Conservation (phyloP, 148 eudicot species). For the Vaccinium corymbosum region DNA sequence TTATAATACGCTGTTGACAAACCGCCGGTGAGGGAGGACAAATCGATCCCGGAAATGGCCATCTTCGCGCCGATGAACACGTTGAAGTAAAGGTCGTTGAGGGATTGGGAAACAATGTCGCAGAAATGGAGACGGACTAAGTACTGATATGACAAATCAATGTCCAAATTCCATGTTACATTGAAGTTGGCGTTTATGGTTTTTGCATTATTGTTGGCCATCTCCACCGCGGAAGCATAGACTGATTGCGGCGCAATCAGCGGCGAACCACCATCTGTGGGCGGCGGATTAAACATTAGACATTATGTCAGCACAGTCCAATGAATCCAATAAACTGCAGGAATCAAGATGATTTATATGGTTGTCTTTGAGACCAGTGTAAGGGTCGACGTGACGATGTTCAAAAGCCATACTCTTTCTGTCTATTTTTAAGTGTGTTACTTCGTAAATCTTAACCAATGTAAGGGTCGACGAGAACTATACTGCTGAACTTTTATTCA, state of each 20-base stretch:
- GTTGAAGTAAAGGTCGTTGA: constrained; percentile 67
- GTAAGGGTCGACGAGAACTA: too few species aligned
- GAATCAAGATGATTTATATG: neutral
- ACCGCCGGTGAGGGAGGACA: constrained; percentile 48
- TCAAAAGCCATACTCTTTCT: neutral
- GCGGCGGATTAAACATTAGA: neutral
- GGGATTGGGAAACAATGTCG: constrained; percentile 64
- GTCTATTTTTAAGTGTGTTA: too few species aligned
- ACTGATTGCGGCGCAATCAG: constrained; percentile 58
- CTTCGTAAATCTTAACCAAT: too few species aligned
- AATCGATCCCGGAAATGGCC: constrained; percentile 58
- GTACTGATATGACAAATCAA: constrained; percentile 45
- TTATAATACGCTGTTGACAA: constrained; percentile 53
- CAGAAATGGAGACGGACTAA: constrained; percentile 74
- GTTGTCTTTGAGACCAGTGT: neutral
- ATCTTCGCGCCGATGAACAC: constrained; percentile 55
- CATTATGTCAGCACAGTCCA: neutral
- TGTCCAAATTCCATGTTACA: constrained; percentile 53
- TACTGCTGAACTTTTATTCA: too few species aligned
- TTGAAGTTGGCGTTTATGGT: constrained; percentile 47
- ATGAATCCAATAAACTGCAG: neutral
- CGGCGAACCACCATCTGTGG: constrained; percentile 28
- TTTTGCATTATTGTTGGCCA: constrained; percentile 55
- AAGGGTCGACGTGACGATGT: neutral
- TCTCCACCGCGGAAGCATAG: constrained; percentile 64